Base-by-base conservation (phyloP, 176 grass and related monocot species). In the Tillandsia fasciculata region DNA sequence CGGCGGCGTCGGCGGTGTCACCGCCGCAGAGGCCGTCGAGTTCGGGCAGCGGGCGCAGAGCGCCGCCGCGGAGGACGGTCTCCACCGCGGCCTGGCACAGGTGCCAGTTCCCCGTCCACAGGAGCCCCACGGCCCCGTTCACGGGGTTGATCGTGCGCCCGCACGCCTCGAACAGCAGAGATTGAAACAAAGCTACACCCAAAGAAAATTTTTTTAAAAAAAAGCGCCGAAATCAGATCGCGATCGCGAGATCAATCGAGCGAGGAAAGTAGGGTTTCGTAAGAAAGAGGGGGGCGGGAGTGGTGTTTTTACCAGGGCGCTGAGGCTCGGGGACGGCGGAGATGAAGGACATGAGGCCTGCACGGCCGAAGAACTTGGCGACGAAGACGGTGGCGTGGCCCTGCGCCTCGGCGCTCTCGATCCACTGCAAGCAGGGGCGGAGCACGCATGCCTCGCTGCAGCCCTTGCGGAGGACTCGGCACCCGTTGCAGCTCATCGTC, bases 341-440 rank as follows among this genome's bases (percentile, higher is more conserved):
- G 84, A 99, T 82, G 90, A 99, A 99, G 52, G 95, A 90, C 74
- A 99, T 80, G 64, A 99, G 84, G 0, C 95, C 95, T 8, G 95
- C 95, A 42, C 95, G 95, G 75, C 95, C 95, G 49, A 99, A 99
- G 82, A 90, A 94, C 82, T 99, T 99, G 78, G 95, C 90, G 74
- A 88, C 90, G 74, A 99, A 99, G 50, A 99, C 82, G 33, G 95
- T 99, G 84, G 95, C 95, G 83, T 94, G 87, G 67, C 84, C 95
- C 71, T 99, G 95, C 12, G 95, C 86, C 10, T 90, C 95, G 15
- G 87, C 63, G 18, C 23, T 76, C 11, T 99, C 90, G 65, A 99
- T 90, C 95, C 90, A 90, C 80, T 82, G 90, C 10, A 99, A 85
- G 72, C 95, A 99, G 29, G 95, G 87, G 64, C 95, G 90, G 12